Evolutionary conservation across 2,329 filamentous ascomycete species (phyloP).

Genomic region (Cladophialophora yegresii): DNA sequence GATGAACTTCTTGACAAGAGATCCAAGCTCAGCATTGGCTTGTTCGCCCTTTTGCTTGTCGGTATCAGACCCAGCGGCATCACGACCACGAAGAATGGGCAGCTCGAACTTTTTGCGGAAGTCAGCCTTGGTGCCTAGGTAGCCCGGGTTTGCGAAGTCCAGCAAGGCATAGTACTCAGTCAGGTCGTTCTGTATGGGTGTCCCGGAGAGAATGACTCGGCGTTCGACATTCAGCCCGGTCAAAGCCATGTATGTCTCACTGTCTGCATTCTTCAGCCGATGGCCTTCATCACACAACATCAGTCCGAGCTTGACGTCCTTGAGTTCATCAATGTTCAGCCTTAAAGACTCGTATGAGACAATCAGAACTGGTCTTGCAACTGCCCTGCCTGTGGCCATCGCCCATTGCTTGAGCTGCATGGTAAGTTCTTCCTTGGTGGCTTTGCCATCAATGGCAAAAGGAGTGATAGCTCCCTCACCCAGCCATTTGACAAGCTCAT

Average conservation of each 20-base stretch:
- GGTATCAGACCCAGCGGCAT: conserved; percentile 81
- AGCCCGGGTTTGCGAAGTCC: conserved; percentile 91
- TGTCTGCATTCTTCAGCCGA: conserved; percentile 94
- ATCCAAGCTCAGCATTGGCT: conserved; percentile 75
- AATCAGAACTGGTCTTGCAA: conserved; percentile 91
- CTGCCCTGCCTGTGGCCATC: conserved; percentile 81
- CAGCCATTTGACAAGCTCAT: conserved; percentile 94
- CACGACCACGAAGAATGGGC: conserved; percentile 86
- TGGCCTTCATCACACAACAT: conserved; percentile 97
- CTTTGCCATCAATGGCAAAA: conserved; percentile 96
- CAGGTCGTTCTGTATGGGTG: conserved; percentile 97
- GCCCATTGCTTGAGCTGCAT: conserved; percentile 93
- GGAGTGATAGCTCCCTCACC: conserved; percentile 86
- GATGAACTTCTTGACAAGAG: conserved; percentile 95
- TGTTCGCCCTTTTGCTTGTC: conserved; percentile 83
- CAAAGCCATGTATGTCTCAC: conserved; percentile 87
- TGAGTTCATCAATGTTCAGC: conserved; percentile 85
- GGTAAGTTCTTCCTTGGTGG: conserved; percentile 87
- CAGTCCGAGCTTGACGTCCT: conserved; percentile 84
- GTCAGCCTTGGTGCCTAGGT: conserved; percentile 83
- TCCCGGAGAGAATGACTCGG: conserved; percentile 92
- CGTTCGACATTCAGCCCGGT: conserved; percentile 87
- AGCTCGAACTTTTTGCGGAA: conserved; percentile 94
- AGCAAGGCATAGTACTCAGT: conserved; percentile 96
- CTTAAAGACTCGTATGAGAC: conserved; percentile 96